These are phyloP conservation scores for Solanum medicagineum DNA, from an alignment of 257 asterid species.

Conservation along the genomic window DNA sequence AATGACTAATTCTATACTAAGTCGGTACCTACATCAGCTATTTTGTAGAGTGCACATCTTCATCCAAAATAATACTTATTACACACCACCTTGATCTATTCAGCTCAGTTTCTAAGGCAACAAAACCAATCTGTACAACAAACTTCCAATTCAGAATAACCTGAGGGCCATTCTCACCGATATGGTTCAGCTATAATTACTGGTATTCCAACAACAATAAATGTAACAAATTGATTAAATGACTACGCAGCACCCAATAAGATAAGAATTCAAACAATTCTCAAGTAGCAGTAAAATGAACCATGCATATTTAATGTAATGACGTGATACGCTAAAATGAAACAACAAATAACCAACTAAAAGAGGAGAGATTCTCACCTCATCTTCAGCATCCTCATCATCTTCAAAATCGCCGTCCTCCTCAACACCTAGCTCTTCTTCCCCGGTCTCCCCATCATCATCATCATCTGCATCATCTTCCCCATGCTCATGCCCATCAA, in stretches of 20 bases:
- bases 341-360: background rate
- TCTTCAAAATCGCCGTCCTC: slow-evolving; percentile 59
- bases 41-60: background rate
- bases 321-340: background rate
- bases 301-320: background rate
- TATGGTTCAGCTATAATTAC: background rate
- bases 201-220: background rate
- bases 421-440: slow-evolving; percentile 63
- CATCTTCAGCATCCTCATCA: slow-evolving; percentile 76
- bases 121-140: background rate
- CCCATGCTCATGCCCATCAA: slow-evolving; percentile 94
- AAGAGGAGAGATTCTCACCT: slow-evolving; percentile 27
- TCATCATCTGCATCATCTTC: slow-evolving; percentile 79
- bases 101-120: background rate
- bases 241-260: background rate
- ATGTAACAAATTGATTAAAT: background rate
- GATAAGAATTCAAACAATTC: background rate
- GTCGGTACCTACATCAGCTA: background rate
- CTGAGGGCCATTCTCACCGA: background rate
- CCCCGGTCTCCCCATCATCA: slow-evolving; percentile 85
- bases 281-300: background rate
- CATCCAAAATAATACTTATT: background rate
- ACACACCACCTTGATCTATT: background rate
- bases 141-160: background rate
- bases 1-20: background rate